These are phyloP conservation scores for Cytospora paraplurivora DNA, from an alignment of 2,329 filamentous ascomycete species.

Conservation along the genomic window DNA sequence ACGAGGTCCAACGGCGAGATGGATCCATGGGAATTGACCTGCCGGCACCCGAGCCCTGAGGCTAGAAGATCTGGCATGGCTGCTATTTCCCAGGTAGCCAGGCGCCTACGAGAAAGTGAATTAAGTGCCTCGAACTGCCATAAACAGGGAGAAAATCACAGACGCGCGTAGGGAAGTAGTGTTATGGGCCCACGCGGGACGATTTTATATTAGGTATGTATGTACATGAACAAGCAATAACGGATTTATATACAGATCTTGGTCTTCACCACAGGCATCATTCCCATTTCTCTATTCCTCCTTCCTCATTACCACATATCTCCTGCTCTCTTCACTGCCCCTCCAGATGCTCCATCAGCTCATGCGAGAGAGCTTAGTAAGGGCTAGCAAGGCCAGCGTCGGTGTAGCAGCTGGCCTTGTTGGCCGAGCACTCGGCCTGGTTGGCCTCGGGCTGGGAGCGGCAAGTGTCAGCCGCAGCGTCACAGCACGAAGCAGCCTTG, in stretches of 20 bases:
- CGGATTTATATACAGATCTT: background rate
- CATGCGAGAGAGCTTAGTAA: background rate
- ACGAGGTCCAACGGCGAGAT: background rate
- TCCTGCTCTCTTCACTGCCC: background rate
- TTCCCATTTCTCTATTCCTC: background rate
- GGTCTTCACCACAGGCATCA: background rate
- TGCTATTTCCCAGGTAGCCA: background rate
- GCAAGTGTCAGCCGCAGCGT: background rate
- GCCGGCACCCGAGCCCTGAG: background rate
- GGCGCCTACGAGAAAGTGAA: no score
- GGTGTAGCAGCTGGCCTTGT: conserved; percentile 12
- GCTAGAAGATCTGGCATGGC: background rate
- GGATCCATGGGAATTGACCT: background rate
- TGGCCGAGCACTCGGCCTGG: conserved; percentile 1
- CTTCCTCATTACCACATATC: background rate
- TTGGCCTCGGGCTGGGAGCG: conserved; percentile 10
- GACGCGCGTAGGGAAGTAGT: background rate
- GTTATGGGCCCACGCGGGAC: background rate
- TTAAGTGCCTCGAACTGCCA: no score
- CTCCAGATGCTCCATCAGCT: background rate
- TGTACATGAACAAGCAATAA: background rate
- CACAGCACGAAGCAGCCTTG: background rate
- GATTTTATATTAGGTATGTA: background rate
- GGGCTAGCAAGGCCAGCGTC: conserved; percentile 3
- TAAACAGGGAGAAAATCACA: background rate